phyloP scores from a whole-genome alignment of 257 asterid genomes.

The Solanum virginianum region DNA sequence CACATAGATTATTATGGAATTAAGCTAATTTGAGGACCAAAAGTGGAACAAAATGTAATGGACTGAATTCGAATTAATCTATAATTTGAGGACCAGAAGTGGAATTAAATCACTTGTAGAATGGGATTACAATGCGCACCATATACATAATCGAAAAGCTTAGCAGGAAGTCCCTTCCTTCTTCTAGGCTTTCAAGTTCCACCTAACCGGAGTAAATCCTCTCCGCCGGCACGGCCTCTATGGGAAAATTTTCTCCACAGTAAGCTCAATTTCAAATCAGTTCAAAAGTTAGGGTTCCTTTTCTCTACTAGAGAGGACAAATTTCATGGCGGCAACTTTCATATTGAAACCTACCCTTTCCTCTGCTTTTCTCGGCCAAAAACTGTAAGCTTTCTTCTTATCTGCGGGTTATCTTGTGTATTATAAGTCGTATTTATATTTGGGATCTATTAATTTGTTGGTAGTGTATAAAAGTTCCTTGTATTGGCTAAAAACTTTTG shows the following conservation, averaged over 20 bases:
- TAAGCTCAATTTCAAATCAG: neutral
- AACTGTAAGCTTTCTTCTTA: conserved; percentile 28
- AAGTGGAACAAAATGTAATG: neutral
- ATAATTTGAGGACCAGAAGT: neutral
- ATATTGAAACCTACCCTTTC: conserved; percentile 40
- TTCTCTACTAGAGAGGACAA: neutral
- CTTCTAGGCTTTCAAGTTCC: neutral
- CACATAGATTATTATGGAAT: neutral
- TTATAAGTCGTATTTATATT: neutral
- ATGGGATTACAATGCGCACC: neutral
- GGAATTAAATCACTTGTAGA: neutral
- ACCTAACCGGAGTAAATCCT: neutral
- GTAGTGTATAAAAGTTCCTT: neutral
- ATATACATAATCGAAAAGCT: neutral
- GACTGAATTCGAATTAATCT: neutral
- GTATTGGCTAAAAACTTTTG: neutral
- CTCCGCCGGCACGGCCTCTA: neutral
- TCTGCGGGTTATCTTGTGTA: neutral
- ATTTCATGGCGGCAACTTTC: conserved; percentile 48
- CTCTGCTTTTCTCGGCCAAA: conserved; percentile 43
- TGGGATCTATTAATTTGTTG: neutral
- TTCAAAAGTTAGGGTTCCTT: neutral
- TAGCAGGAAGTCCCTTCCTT: neutral
- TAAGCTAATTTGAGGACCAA: neutral
- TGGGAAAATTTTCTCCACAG: neutral